These are phyloP conservation scores for Cryptococcus sp. DNA, from an alignment of 1,284 basidiomycete species.

Conservation along the genomic window DNA sequence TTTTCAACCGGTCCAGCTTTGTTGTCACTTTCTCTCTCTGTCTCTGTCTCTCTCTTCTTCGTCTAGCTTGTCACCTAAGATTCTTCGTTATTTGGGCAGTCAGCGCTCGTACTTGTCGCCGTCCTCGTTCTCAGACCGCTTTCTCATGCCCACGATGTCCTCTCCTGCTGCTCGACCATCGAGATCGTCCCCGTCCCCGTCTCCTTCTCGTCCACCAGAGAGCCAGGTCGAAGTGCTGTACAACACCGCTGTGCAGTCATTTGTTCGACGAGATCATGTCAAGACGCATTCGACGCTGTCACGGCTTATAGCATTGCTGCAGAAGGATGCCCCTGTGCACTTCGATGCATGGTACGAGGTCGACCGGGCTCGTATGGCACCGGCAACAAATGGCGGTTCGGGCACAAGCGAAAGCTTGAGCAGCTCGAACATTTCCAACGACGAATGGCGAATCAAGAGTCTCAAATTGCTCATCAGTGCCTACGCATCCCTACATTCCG, in stretches of 20 bases:
- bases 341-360: slow-evolving; percentile 19
- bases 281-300: slow-evolving; percentile 41
- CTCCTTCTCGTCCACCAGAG: slow-evolving; percentile 24
- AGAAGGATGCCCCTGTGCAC: slow-evolving; percentile 3
- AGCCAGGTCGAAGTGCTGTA: slow-evolving; percentile 41
- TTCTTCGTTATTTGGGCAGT: neutral
- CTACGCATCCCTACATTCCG: slow-evolving; percentile 41
- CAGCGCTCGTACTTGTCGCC: neutral
- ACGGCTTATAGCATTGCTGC: slow-evolving; percentile 28
- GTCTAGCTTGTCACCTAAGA: neutral
- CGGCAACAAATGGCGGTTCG: neutral
- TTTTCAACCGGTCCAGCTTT: neutral
- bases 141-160: slow-evolving; percentile 3
- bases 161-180: no score
- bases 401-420: neutral
- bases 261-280: slow-evolving; percentile 48
- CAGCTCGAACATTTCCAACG: neutral
- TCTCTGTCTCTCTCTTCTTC: slow-evolving; percentile 1
- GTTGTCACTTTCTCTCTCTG: neutral
- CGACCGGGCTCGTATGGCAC: neutral
- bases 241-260: slow-evolving; percentile 50
- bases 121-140: neutral
- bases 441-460: slow-evolving; percentile 45
- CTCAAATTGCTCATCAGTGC: slow-evolving; percentile 45
- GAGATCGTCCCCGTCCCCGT: slow-evolving; percentile 6